Evolutionary conservation across 164 flowering plant species (phyloP).

Genomic region (Stephania cephalantha): DNA sequence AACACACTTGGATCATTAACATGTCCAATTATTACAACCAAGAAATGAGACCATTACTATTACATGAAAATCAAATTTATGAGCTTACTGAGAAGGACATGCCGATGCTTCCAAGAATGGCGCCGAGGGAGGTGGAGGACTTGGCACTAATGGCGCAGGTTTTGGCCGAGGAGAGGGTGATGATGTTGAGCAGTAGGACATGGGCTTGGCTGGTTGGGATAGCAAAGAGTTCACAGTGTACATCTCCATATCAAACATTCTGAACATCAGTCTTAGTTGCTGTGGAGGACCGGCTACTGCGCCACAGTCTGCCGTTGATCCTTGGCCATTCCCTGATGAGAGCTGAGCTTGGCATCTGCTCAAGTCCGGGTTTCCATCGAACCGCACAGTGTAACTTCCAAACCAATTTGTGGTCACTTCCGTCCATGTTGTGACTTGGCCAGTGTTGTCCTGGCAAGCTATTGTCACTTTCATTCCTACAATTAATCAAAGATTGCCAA

Average conservation of each 20-base stretch:
- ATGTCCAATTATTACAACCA: no score
- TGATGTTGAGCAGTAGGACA: conserved; percentile 59
- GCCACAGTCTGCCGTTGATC: conserved; percentile 36
- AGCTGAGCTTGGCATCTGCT: conserved; percentile 58
- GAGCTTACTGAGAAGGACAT: conserved; percentile 59
- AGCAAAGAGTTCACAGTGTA: conserved; percentile 61
- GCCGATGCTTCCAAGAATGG: conserved; percentile 55
- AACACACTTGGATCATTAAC: no score
- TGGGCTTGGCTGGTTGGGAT: conserved; percentile 71
- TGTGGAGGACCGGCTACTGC: conserved; percentile 55
- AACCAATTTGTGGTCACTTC: conserved; percentile 67
- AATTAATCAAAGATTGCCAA: not conserved
- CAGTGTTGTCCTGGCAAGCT: conserved; percentile 50
- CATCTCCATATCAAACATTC: conserved; percentile 54
- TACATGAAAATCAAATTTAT: not conserved
- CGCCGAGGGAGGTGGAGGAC: conserved; percentile 24
- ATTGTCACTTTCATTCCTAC: conserved; percentile 70
- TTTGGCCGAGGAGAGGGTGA: conserved; percentile 24
- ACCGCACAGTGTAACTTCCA: conserved; percentile 59
- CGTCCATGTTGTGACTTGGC: conserved; percentile 41
- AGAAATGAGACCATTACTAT: no score
- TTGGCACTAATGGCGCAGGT: conserved; percentile 9
- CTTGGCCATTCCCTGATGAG: conserved; percentile 34
- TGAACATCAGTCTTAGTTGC: conserved; percentile 40
- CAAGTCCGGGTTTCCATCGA: conserved; percentile 65